Evolutionary conservation across 2,329 filamentous ascomycete genomes (phyloP).

Genomic region (Aureobasidium vineae): DNA sequence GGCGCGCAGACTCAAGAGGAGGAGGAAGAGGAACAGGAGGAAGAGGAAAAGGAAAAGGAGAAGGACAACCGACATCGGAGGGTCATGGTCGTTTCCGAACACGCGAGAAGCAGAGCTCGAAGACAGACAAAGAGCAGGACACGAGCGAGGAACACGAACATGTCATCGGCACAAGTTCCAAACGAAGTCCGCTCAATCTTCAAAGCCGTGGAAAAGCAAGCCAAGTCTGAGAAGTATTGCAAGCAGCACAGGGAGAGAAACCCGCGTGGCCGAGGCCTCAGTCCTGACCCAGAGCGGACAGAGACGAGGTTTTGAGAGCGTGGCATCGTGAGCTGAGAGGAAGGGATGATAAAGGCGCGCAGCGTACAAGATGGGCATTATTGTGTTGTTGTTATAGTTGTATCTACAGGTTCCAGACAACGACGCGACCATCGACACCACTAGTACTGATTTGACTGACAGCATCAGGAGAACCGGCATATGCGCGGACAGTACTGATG

Average conservation of each 20-base stretch:
- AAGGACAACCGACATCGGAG: background rate
- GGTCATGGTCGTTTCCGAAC: too few relatives aligned
- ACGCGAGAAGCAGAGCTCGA: too few relatives aligned
- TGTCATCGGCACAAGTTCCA: too few relatives aligned
- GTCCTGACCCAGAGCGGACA: background rate
- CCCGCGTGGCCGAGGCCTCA: background rate
- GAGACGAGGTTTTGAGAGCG: too few relatives aligned
- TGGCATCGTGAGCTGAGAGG: too few relatives aligned
- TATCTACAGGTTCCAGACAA: conserved; percentile 48
- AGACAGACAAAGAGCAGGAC: too few relatives aligned
- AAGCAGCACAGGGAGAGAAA: background rate
- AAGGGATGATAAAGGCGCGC: background rate
- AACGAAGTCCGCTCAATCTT: too few relatives aligned
- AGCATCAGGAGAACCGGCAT: conserved; percentile 55
- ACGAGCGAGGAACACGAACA: too few relatives aligned
- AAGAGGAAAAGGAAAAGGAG: background rate
- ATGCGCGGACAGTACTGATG: conserved; percentile 78
- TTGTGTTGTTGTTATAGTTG: background rate
- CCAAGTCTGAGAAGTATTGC: background rate
- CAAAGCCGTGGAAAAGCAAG: background rate
- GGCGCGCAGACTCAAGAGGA: background rate
- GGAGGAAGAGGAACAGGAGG: background rate
- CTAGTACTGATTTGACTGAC: conserved; percentile 76
- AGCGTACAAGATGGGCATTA: background rate
- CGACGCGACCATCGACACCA: conserved; percentile 50